These are phyloP conservation scores for Odontarrhena argentea DNA, from an alignment of 345 rosid species.

Conservation along the genomic window DNA sequence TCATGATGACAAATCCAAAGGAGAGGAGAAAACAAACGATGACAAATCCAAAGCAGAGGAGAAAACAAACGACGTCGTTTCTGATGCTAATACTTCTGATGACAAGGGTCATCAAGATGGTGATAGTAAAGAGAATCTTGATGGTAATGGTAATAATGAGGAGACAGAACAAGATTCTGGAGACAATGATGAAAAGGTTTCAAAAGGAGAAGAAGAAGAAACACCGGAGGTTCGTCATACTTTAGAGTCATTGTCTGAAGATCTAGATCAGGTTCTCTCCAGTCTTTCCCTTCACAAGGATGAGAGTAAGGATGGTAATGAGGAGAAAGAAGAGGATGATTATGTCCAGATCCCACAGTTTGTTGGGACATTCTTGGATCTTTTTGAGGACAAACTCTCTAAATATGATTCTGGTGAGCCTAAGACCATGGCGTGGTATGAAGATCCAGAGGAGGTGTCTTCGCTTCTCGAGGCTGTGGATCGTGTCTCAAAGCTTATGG, in stretches of 20 bases:
- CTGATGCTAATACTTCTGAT: constrained; percentile 18
- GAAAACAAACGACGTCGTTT: constrained; percentile 6
- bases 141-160: constrained; percentile 14
- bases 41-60: constrained; percentile 33
- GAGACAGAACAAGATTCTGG: constrained; percentile 32
- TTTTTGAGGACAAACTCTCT: constrained; percentile 49
- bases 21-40: constrained; percentile 11
- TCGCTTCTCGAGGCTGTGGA: constrained; percentile 51
- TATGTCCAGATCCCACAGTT: constrained; percentile 48
- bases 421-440: constrained; percentile 43
- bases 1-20: constrained; percentile 26
- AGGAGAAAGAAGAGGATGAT: constrained; percentile 24
- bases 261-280: constrained; percentile 52
- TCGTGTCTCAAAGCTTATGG: constrained; percentile 60
- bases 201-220: constrained; percentile 39
- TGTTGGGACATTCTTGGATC: constrained; percentile 65
- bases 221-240: constrained; percentile 44
- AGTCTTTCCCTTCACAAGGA: constrained; percentile 33
- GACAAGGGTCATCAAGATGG: constrained; percentile 20
- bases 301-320: constrained; percentile 17
- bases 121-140: constrained; percentile 27
- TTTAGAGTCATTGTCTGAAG: constrained; percentile 55
- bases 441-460: constrained; percentile 46
- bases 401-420: constrained; percentile 49
- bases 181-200: constrained; percentile 34